Base-by-base conservation (phyloP, 108 stramenopile genomes). In the Cylindrotheca fusiformis region DNA sequence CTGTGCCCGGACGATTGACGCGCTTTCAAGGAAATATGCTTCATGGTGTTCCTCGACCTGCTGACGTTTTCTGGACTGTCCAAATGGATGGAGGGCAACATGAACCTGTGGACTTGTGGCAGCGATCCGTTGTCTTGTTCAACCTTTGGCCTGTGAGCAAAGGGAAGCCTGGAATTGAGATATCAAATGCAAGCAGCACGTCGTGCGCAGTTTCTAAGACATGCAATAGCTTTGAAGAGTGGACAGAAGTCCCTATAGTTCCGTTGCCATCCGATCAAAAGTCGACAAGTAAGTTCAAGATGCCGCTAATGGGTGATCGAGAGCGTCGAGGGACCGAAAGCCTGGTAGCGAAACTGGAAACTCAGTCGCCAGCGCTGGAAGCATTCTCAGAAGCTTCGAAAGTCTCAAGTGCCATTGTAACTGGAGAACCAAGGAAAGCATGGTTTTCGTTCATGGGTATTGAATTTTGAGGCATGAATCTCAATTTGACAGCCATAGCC, bases 11-110 rank as follows among this genome's bases (percentile, higher is more conserved):
- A 8, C 58, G 84, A n/a, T 60, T 85, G 10, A 58, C 81, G 1
- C 77, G 84, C 12, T 85, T 85, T 41, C 57, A 71, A 58, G 84
- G 84, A n/a, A 22, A 55, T 45, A 65, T 59, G 31, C 44, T 85
- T n/a, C 84, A 85, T 52, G 84, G 78, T 20, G 84, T 82, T 12
- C 84, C 84, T 20, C 68, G 81, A 1, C 84, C 84, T 3, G 51
- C 57, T 31, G 78, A 85, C 56, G 48, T 80, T 24, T 85, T 76
- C 76, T 68, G 78, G 61, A 80, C 77, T 57, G 65, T 79, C 0
- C 64, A 58, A 47, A 65, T 75, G 4, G 48, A 60, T 25, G 41
- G 67, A 23, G 59, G 69, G 5, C 62, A 61, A 25, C 63, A 82
- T 19, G 19, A 32, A 1, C 80, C 84, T 10, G 60, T 58, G 27